A percentile compares a stretch with the other conserved stretches of the same genome.
phyloP scores from a whole-genome alignment of 495 filamentous ascomycete species.

The Clavariopsis aquatica region DNA sequence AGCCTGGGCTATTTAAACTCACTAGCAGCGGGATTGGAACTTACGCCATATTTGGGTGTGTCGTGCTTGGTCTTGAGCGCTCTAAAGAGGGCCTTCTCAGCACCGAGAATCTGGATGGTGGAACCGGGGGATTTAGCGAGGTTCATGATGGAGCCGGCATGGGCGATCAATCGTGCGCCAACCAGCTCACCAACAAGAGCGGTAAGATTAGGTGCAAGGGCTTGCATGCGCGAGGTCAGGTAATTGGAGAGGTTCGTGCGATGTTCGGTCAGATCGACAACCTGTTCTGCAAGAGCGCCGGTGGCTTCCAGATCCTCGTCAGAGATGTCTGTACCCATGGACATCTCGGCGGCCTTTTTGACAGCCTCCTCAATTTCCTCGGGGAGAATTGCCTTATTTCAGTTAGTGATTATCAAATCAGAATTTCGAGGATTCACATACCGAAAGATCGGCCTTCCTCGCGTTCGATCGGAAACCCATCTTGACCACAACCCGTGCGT shows the following conservation, averaged over 20 bases:
- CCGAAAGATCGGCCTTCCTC: constrained; percentile 73
- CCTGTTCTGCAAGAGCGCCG: constrained; percentile 84
- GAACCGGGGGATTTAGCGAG: constrained; percentile 94
- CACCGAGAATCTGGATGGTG: constrained; percentile 96
- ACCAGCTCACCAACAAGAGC: constrained; percentile 92
- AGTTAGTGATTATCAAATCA: background rate
- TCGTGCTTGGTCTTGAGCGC: constrained; percentile 99
- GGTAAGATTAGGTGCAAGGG: constrained; percentile 95
- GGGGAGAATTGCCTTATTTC: constrained; percentile 67
- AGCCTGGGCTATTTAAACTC: background rate
- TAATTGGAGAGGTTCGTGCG: constrained; percentile 84
- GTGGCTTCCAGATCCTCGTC: constrained; percentile 88
- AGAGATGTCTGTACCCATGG: constrained; percentile 97
- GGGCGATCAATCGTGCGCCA: constrained; percentile 91
- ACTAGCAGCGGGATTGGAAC: background rate
- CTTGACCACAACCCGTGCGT: constrained; percentile 78
- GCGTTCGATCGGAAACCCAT: constrained; percentile 86
- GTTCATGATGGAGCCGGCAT: constrained; percentile 92
- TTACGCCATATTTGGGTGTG: constrained; percentile 89
- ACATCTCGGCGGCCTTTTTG: constrained; percentile 91
- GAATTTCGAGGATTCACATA: background rate
- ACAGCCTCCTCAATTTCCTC: constrained; percentile 93
- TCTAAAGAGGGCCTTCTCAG: constrained; percentile 97
- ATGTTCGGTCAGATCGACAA: constrained; percentile 87
- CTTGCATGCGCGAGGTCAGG: constrained; percentile 89